Percentiles rank a stretch among this genome's conserved stretches.
Conservation (phyloP, 108 stramenopile species). For the Conticribra weissflogii region DNA sequence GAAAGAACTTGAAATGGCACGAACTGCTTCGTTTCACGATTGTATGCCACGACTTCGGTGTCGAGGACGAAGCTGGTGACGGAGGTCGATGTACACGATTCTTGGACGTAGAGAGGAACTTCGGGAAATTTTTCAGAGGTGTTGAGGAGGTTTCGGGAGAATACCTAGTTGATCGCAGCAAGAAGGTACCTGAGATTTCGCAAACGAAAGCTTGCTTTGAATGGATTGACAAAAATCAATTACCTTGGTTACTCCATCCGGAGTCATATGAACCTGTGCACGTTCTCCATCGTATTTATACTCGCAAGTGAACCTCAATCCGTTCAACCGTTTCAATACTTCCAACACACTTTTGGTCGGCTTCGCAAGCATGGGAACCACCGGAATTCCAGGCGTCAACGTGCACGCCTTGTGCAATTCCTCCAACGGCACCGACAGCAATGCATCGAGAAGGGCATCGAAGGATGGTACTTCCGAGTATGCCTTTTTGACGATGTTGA, state of each 20-base stretch:
- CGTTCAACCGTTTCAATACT: slow-evolving; percentile 93
- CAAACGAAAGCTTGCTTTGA: too few species aligned
- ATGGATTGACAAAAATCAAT: background rate
- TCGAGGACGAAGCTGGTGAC: slow-evolving; percentile 93
- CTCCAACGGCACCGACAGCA: slow-evolving; percentile 79
- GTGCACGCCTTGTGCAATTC: slow-evolving; percentile 78
- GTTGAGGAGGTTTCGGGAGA: slow-evolving; percentile 93
- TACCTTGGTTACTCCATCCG: slow-evolving; percentile 76
- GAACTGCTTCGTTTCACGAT: slow-evolving; percentile 81
- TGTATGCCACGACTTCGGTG: slow-evolving; percentile 97
- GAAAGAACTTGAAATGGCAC: slow-evolving; percentile 88
- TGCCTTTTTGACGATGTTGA: slow-evolving; percentile 92
- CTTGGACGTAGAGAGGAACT: slow-evolving; percentile 86
- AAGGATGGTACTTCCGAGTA: slow-evolving; percentile 95
- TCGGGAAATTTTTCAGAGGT: slow-evolving; percentile 97
- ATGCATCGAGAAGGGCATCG: slow-evolving; percentile 85
- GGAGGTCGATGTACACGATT: slow-evolving; percentile 54
- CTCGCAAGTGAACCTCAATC: slow-evolving; percentile 95
- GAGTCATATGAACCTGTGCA: slow-evolving; percentile 94
- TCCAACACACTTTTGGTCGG: slow-evolving; percentile 92
- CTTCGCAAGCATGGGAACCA: slow-evolving; percentile 99
- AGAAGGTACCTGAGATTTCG: too few species aligned
- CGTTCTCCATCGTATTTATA: slow-evolving; percentile 99
- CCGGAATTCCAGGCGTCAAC: slow-evolving; percentile 94
- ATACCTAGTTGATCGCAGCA: slow-evolving; percentile 76